Conservation (phyloP, 2,329 filamentous ascomycete genomes). For the Gliomastix tumulicola region DNA sequence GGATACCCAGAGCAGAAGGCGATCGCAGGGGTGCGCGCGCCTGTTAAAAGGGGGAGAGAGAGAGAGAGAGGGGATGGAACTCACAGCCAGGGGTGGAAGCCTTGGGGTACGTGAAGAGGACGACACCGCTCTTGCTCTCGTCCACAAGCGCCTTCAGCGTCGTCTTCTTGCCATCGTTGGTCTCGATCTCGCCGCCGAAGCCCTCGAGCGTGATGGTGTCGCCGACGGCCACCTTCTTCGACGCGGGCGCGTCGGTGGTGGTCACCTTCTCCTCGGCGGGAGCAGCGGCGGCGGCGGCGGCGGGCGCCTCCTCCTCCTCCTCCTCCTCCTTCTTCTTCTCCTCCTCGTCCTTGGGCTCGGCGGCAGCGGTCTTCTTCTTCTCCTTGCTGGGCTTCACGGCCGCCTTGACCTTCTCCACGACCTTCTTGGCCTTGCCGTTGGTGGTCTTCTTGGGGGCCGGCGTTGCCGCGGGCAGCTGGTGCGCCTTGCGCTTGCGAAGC, state of each 20-base stretch:
- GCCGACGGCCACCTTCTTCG: constrained; percentile 42
- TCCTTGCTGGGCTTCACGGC: constrained; percentile 16
- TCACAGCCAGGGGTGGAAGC: constrained; percentile 92
- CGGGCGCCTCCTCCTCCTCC: constrained; percentile 10
- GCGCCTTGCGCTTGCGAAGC: constrained; percentile 56
- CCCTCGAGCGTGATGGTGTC: constrained; percentile 48
- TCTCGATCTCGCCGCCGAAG: constrained; percentile 71
- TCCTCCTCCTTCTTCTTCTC: constrained; percentile 4
- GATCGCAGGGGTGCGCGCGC: not conserved
- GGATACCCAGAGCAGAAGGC: too few species aligned
- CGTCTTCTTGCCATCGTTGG: constrained; percentile 74
- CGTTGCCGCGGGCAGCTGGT: constrained; percentile 34
- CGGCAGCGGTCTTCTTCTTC: constrained; percentile 14
- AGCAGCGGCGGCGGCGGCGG: not conserved
- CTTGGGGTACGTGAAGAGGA: constrained; percentile 92
- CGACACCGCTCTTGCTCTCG: constrained; percentile 76
- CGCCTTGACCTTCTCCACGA: constrained; percentile 21
- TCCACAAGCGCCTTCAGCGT: constrained; percentile 75
- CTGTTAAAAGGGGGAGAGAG: not conserved
- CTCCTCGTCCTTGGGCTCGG: constrained; percentile 14
- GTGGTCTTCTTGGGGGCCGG: constrained; percentile 31
- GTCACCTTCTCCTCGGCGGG: constrained; percentile 5
- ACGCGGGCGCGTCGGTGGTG: constrained; percentile 4
- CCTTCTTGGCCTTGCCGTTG: constrained; percentile 19
- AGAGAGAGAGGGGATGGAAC: constrained; percentile 19